Evolutionary conservation across 2,329 filamentous ascomycete species (phyloP).

Genomic region (Aspergillus piperis): DNA sequence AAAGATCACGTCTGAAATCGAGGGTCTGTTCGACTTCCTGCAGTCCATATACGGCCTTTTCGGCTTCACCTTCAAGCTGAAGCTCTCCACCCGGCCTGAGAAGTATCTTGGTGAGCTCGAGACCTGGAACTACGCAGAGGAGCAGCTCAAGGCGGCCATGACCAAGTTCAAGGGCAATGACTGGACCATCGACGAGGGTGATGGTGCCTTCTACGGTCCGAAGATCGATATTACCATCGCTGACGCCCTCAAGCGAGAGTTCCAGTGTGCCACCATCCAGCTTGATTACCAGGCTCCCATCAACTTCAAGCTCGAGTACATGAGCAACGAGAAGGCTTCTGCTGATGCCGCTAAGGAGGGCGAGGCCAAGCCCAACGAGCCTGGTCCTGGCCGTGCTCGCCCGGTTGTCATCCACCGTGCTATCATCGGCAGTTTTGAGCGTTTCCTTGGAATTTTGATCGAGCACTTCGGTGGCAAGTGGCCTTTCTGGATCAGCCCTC

Average conservation of each 20-base stretch:
- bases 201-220: conserved; percentile 96
- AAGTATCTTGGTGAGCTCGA: conserved; percentile 84
- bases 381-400: conserved; percentile 47
- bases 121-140: conserved; percentile 88
- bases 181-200: conserved; percentile 91
- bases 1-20: conserved; percentile 70
- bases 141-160: conserved; percentile 74
- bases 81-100: conserved; percentile 87
- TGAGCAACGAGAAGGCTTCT: conserved; percentile 65
- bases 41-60: conserved; percentile 76
- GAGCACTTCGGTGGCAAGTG: conserved; percentile 56
- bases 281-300: conserved; percentile 83
- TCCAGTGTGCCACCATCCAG: conserved; percentile 92
- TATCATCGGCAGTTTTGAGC: conserved; percentile 54
- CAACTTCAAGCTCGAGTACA: conserved; percentile 86
- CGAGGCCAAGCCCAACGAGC: conserved; percentile 41
- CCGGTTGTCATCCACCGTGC: conserved; percentile 56
- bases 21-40: conserved; percentile 84
- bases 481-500: conserved; percentile 56
- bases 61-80: conserved; percentile 88
- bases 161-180: conserved; percentile 72
- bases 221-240: conserved; percentile 98
- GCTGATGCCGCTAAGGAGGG: conserved; percentile 39
- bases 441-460: conserved; percentile 53
- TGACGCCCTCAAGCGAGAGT: conserved; percentile 80